Evolutionary conservation across 768 basidiomycete genomes (phyloP).

Genomic region (Agrocybe pediades): DNA sequence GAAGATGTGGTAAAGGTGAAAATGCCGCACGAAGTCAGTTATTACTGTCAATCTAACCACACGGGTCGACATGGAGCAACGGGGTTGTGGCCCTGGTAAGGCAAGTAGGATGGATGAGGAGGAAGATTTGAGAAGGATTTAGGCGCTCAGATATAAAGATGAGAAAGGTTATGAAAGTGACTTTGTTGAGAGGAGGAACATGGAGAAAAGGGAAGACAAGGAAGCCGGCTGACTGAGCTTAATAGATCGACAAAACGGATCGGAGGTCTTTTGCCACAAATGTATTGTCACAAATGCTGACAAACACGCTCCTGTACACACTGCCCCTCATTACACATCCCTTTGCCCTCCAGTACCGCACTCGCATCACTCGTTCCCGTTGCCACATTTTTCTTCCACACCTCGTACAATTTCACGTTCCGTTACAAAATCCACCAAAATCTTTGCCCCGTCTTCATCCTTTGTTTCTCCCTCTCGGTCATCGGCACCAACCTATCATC

Average conservation of each 20-base stretch:
- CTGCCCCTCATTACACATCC: slow-evolving; percentile 9
- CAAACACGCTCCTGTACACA: slow-evolving; percentile 13
- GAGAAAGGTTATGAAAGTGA: slow-evolving; percentile 26
- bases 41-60: slow-evolving; percentile 49
- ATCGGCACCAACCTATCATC: neutral
- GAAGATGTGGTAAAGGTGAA: slow-evolving; percentile 3
- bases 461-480: slow-evolving; percentile 2
- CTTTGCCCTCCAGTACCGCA: neutral
- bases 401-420: no score
- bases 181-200: slow-evolving; percentile 28
- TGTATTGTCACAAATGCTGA: slow-evolving; percentile 17
- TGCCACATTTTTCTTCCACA: neutral
- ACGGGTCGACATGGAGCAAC: slow-evolving; percentile 42
- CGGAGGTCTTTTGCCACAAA: slow-evolving; percentile 12
- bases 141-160: slow-evolving; percentile 7
- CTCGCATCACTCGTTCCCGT: neutral
- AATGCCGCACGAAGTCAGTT: slow-evolving; percentile 46
- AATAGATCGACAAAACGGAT: slow-evolving; percentile 18
- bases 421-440: no score
- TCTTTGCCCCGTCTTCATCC: no score
- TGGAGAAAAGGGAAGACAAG: slow-evolving; percentile 21
- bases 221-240: slow-evolving; percentile 31
- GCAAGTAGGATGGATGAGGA: neutral
- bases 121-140: neutral
- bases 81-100: neutral